Conservation (phyloP, 768 basidiomycete species). For the Tylopilus intermedius region DNA sequence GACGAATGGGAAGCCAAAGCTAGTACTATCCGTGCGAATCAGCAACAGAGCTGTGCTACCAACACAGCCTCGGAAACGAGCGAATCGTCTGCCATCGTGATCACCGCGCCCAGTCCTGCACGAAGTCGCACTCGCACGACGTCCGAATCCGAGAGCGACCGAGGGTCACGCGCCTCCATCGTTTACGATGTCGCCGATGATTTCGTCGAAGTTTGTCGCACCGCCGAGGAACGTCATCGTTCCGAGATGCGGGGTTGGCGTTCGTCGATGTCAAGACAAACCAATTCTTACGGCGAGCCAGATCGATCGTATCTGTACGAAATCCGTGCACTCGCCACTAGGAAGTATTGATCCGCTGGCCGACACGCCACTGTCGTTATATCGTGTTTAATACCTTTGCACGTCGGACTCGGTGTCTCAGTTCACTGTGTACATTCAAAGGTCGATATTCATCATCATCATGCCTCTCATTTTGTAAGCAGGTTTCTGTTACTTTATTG, state of each 20-base stretch:
- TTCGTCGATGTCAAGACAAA: conserved; percentile 21
- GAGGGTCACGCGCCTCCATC: conserved; percentile 75
- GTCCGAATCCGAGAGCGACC: conserved; percentile 69
- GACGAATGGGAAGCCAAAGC: conserved; percentile 67
- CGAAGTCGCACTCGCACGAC: conserved; percentile 59
- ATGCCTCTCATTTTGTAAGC: conserved; percentile 28
- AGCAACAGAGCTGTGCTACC: conserved; percentile 36
- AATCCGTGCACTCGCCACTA: conserved; percentile 81
- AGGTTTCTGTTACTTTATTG: conserved; percentile 24
- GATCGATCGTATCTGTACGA: conserved; percentile 71
- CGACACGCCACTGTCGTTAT: conserved; percentile 3
- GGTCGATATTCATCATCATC: conserved; percentile 9
- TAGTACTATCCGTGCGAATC: conserved; percentile 71
- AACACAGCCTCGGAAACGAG: conserved; percentile 26
- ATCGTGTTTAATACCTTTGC: conserved; percentile 16
- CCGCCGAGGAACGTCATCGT: conserved; percentile 79
- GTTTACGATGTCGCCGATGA: conserved; percentile 72
- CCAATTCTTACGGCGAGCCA: conserved; percentile 31
- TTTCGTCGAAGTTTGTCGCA: conserved; percentile 65
- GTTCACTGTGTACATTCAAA: conserved; percentile 20
- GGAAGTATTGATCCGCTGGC: conserved; percentile 54
- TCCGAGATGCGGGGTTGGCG: conserved; percentile 83
- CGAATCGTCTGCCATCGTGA: conserved; percentile 25
- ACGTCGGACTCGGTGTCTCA: conserved; percentile 17
- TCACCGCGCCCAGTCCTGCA: conserved; percentile 54